Conservation (phyloP, 1,139 yeast genomes). For the Suhomyces coccinellae region DNA sequence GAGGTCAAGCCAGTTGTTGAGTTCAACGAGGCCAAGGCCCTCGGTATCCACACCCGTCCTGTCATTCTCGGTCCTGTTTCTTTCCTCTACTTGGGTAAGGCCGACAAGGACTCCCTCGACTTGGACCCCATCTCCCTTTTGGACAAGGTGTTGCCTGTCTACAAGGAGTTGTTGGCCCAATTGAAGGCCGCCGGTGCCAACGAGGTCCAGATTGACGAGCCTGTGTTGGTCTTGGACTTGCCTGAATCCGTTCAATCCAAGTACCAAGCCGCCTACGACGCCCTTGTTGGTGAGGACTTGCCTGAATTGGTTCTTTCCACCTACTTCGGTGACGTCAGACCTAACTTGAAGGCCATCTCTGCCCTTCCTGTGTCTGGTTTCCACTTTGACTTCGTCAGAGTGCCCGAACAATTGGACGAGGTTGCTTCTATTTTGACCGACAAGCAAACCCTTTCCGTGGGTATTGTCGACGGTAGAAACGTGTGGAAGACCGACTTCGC, state of each 20-base stretch:
- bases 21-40: constrained; percentile 95
- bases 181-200: constrained; percentile 94
- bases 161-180: constrained; percentile 83
- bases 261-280: constrained; percentile 82
- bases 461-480: constrained; percentile 98
- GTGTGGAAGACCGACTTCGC: constrained; percentile 97
- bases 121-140: constrained; percentile 88
- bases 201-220: constrained; percentile 96
- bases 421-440: constrained; percentile 67
- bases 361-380: constrained; percentile 90
- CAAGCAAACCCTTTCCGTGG: constrained; percentile 82
- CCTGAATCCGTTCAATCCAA: constrained; percentile 81
- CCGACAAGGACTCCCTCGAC: constrained; percentile 96
- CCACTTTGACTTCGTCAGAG: constrained; percentile 97
- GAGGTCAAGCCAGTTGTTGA: constrained; percentile 97
- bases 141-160: constrained; percentile 87
- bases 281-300: constrained; percentile 60
- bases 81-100: constrained; percentile 92
- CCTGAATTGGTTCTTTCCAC: constrained; percentile 85
- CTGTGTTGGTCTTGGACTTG: constrained; percentile 91
- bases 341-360: constrained; percentile 88
- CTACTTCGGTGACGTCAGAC: constrained; percentile 97
- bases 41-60: constrained; percentile 97
- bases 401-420: constrained; percentile 91
- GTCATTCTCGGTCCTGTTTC: constrained; percentile 96